These are phyloP conservation scores for Cenchrus purpureus DNA, from an alignment of 176 grass and related monocot genomes.

Conservation along the genomic window DNA sequence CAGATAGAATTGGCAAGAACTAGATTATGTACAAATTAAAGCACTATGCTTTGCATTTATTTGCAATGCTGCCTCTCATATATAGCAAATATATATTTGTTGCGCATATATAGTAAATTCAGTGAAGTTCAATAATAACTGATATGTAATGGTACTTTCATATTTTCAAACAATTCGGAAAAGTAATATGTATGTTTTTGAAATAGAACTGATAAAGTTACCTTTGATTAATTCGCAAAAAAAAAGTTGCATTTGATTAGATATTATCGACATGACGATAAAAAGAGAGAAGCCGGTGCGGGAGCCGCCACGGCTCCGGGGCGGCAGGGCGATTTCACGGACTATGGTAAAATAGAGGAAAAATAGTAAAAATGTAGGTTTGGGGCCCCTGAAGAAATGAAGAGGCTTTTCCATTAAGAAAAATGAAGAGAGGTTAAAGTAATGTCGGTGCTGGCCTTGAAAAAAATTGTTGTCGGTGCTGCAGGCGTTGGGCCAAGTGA, in stretches of 20 bases:
- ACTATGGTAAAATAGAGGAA: not conserved
- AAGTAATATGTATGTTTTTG: not conserved
- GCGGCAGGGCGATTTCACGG: not conserved
- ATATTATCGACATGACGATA: not conserved
- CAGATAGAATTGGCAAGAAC: not conserved
- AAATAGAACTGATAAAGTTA: not conserved
- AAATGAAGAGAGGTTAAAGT: not conserved
- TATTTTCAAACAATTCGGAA: not conserved
- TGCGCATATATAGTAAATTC: not conserved
- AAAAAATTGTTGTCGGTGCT: not conserved
- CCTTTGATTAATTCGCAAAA: too few relatives aligned
- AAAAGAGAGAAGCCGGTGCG: too few relatives aligned
- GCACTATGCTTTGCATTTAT: not conserved
- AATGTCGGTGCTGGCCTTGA: conserved; percentile 7
- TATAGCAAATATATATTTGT: not conserved
- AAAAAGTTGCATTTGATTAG: not conserved
- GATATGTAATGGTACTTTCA: not conserved
- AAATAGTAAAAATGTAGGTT: not conserved
- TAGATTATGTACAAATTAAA: not conserved
- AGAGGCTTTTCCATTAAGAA: not conserved
- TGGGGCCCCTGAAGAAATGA: not conserved
- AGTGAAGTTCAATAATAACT: not conserved
- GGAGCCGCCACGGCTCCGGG: too few relatives aligned
- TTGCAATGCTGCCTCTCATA: not conserved
- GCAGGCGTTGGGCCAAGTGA: not conserved